Percentiles rank a stretch among this genome's conserved stretches.
These are phyloP conservation scores for Vitis hybrid DNA, from an alignment of 177 flowering plant species.

Conservation along the genomic window DNA sequence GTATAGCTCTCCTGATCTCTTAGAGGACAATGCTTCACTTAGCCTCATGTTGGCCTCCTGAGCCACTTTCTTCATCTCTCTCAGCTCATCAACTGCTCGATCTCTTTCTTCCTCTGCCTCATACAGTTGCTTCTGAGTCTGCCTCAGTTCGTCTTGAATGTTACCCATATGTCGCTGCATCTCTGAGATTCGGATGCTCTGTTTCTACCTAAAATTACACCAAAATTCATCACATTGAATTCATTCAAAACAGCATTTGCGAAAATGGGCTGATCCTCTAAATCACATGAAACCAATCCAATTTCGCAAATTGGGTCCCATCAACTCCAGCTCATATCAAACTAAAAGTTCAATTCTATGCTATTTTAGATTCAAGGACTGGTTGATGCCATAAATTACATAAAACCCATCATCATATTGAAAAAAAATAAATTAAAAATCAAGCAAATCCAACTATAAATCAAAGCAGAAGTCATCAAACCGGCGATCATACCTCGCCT, in stretches of 20 bases:
- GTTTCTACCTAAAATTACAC: slow-evolving; percentile 1
- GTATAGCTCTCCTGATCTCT: slow-evolving; percentile 23
- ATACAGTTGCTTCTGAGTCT: slow-evolving; percentile 28
- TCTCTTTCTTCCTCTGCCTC: slow-evolving; percentile 41
- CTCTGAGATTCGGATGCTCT: slow-evolving; percentile 7
- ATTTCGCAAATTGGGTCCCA: too few species aligned
- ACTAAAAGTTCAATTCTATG: too few species aligned
- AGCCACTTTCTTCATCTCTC: slow-evolving; percentile 42
- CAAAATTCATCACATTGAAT: too few species aligned
- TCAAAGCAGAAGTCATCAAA: neutral
- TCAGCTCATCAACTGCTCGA: slow-evolving; percentile 37
- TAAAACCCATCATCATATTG: slow-evolving; percentile 1
- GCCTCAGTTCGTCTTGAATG: slow-evolving; percentile 37
- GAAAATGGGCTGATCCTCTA: too few species aligned
- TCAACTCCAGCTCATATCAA: too few species aligned
- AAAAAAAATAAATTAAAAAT: neutral
- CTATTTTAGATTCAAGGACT: too few species aligned
- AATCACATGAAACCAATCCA: too few species aligned
- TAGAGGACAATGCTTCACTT: slow-evolving; percentile 28
- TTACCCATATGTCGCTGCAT: slow-evolving; percentile 45
- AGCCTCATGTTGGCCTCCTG: slow-evolving; percentile 32
- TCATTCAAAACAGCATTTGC: too few species aligned
- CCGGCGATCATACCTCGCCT: slow-evolving; percentile 13
- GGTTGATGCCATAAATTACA: slow-evolving; percentile 17
- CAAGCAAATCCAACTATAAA: neutral